Evolutionary conservation across 495 filamentous ascomycete genomes (phyloP), one percentile per base, ranked within the genome.

Genomic region (Emericellopsis terricola): DNA sequence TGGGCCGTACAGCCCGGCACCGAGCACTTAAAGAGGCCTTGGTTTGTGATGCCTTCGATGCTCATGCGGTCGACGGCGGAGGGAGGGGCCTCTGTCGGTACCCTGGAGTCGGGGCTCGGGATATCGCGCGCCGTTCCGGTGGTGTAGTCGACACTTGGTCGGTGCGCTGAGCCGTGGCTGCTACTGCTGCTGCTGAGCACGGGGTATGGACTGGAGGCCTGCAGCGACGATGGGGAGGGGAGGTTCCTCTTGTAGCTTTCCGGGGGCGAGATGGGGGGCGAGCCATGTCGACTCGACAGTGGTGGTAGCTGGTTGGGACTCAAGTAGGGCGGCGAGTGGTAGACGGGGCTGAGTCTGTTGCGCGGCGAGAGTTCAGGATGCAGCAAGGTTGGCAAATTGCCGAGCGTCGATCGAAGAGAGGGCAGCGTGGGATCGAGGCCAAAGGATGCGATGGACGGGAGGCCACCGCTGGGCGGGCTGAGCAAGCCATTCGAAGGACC

Each of bases 1-100:
- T 69, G 51, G 28, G 86, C 87, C 16, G 47, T 85, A 47, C 89
- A 97, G 8, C 77, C 80, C 1, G 60, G 51, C 57, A 73, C 63
- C 5, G 63, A 44, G 64, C 59, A 65, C 69, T 67, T n/a, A 60
- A 64, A 51, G 15, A 37, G 35, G 8, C 50, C 50, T 2, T 56
- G 50, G 27, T 50, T 41, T 10, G 44, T 53, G 9, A 48, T 49
- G 14, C 47, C 38, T 31, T 59, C 57, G 35, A 57, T 52, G 31
- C 52, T 55, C 47, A 57, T 51, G 1, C 41, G 40, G 35, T 59
- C 56, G 26, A 45, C 44, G 11, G 37, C 31, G 7, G 54, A 42
- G 1, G 40, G 37, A 6, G 45, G 40, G n/a, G 42, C 16, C 2
- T 21, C 47, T 2, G 44, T 43, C 17, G 41, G 43, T 10, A 32